Base-by-base conservation (phyloP, 2,329 filamentous ascomycete genomes). In the Aspergillus novoparasiticus region DNA sequence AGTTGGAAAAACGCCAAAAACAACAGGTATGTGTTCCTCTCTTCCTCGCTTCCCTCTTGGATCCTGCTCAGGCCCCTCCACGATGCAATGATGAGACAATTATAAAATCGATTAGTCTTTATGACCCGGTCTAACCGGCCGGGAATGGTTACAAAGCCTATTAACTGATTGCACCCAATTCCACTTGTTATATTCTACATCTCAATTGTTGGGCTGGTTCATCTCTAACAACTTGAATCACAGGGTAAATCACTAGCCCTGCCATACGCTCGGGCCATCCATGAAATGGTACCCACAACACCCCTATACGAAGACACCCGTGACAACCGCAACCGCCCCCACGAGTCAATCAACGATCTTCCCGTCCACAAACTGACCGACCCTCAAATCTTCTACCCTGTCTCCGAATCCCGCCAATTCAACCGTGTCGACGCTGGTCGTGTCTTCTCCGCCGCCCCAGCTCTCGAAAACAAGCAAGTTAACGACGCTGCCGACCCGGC, bases 41-140 rank as follows among this genome's bases (percentile, higher is more conserved):
- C 45, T 50, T 63, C 57, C 45, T 55, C 26, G 26, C 41, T 65
- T 60, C n/a, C 34, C 4, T 48, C 61, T 56, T 45, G 19, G 28
- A 39, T 34, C 60, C 55, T 59, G 58, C 55, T 54, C 46, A 62
- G 54, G 12, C 48, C 45, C 43, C 11, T 54, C 61, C 60, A n/a
- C 23, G 28, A 32, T 72, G 60, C 65, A 64, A 83, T 90, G 89
- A 91, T 91, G 89, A 92, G 86, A 84, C 81, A 87, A 85, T 32
- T 78, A 82, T 86, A 87, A 89, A 88, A 87, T 87, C 94, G 94
- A 97, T 98, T 97, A 97, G 94, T 98, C 94, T 97, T 96, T 85
- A 97, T 97, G 94, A 98, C 94, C 89, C 79, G 72, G 69, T 67
- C 68, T 65, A 68, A 59, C 70, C 69, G 74, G 73, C 71, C 69